Base-by-base conservation (phyloP, 2,329 filamentous ascomycete species). In the Clarireedia monteithiana region DNA sequence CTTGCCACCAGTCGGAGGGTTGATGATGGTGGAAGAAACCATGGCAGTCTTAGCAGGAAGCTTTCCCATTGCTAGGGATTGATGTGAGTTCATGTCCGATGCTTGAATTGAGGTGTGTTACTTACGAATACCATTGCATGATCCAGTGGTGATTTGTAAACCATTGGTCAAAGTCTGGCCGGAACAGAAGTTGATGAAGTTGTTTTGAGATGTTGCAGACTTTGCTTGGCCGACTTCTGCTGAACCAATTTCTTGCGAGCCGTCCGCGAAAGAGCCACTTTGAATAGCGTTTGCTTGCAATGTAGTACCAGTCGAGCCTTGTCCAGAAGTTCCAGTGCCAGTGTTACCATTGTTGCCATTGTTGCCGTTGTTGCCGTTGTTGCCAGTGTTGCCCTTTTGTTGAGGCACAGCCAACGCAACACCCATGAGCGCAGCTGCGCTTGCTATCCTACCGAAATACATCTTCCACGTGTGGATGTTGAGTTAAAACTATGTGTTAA, bases 141-240 rank as follows among this genome's bases (percentile, higher is more conserved):
- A 85, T n/a, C 83, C 83, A 7, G 62, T 69, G 56, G 72, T 73
- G 50, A 77, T 72, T 66, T 85, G 82, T 45, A 77, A 69, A 63
- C 82, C 82, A 64, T 85, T 81, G 60, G 82, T 85, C 50, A 82
- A 66, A 0, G 72, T 76, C 66, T 66, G 61, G 7, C 64, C 65
- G 20, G 57, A 52, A 42, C 64, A 67, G 51, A 58, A 59, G 57
- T 67, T 66, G 55, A 67, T 66, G 50, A 67, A 67, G 60, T 66
- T 66, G 54, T 65, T 65, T 15, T 46, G 40, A 12, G 63, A 67
- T 12, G 62, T 65, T 10, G 30, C 24, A 10, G 65, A 67, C 55
- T 51, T 66, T 59, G 3, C 49, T 57, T 55, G 48, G 55, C 40
- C 57, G 56, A n/a, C 45, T 57, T 64, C 39, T 69, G 66, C 50